Evolutionary conservation across 192 early-diverging fungal genomes (phyloP).

Genomic region (Linnemannia exigua): DNA sequence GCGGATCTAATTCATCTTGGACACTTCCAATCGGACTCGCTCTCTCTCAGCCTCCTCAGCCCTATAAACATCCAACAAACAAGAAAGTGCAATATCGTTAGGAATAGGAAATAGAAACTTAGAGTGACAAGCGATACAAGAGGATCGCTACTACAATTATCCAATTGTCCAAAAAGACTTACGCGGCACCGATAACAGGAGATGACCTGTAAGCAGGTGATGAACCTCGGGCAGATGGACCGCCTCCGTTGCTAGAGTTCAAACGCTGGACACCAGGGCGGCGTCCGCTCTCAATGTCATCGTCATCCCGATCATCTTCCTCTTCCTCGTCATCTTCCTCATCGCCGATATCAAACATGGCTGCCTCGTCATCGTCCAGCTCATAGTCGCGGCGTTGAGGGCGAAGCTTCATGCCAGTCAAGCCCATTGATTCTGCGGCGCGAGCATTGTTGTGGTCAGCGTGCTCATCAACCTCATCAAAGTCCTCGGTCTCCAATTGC

Average conservation of each 20-base stretch:
- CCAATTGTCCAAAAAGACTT: background rate
- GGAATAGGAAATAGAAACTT: background rate
- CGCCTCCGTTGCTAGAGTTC: constrained; percentile 12
- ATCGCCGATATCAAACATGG: constrained; percentile 74
- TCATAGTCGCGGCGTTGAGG: constrained; percentile 45
- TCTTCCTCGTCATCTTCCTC: constrained; percentile 75
- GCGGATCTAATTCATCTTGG: constrained; percentile 49
- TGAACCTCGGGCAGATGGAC: constrained; percentile 33
- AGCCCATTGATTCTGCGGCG: constrained; percentile 60
- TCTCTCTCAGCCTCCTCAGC: constrained; percentile 39
- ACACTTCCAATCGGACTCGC: constrained; percentile 39
- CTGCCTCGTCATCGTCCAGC: constrained; percentile 60
- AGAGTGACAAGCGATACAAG: background rate
- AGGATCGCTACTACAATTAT: background rate
- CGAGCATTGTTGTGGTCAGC: constrained; percentile 72
- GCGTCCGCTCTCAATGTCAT: constrained; percentile 43
- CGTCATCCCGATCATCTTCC: constrained; percentile 55
- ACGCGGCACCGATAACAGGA: constrained; percentile 15
- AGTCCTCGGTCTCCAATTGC: constrained; percentile 72
- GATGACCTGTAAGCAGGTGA: constrained; percentile 19
- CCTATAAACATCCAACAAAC: background rate
- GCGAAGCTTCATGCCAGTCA: constrained; percentile 63
- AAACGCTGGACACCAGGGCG: constrained; percentile 9
- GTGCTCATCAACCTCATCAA: constrained; percentile 79
- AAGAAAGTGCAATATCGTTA: background rate